These are phyloP conservation scores for Eutypa lata DNA, from an alignment of 2,329 filamentous ascomycete species.

Conservation along the genomic window DNA sequence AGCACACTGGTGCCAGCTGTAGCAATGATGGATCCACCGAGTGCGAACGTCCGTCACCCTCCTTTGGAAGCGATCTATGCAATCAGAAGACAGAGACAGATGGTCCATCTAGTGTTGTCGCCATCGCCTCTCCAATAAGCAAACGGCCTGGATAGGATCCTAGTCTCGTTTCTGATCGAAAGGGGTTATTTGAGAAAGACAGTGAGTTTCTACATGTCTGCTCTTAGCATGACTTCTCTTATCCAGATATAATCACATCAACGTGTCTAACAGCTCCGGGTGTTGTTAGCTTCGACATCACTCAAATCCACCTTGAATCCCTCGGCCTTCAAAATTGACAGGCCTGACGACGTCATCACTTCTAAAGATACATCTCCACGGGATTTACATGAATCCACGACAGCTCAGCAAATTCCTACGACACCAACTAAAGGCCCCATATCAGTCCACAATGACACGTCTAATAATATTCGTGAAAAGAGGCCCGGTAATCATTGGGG, in stretches of 20 bases:
- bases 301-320: conserved; percentile 2
- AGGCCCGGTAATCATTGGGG: background rate
- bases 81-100: background rate
- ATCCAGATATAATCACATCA: background rate
- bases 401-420: background rate
- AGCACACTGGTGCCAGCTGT: background rate
- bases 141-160: conserved; percentile 24
- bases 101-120: background rate
- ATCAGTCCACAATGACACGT: background rate
- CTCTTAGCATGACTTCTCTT: background rate
- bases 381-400: conserved; percentile 6
- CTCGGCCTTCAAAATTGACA: background rate
- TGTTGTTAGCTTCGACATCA: conserved; percentile 7
- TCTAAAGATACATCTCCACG: conserved; percentile 1
- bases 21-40: background rate
- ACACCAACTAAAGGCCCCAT: background rate
- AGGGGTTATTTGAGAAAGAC: conserved; percentile 28
- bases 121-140: conserved; percentile 10
- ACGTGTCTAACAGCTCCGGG: conserved; percentile 4
- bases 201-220: conserved; percentile 17
- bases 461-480: background rate
- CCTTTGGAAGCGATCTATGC: background rate
- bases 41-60: background rate
- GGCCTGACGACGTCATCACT: background rate
- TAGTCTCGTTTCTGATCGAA: conserved; percentile 25